Conservation (phyloP, 192 early-diverging fungal species). For the Endogone sp. region DNA sequence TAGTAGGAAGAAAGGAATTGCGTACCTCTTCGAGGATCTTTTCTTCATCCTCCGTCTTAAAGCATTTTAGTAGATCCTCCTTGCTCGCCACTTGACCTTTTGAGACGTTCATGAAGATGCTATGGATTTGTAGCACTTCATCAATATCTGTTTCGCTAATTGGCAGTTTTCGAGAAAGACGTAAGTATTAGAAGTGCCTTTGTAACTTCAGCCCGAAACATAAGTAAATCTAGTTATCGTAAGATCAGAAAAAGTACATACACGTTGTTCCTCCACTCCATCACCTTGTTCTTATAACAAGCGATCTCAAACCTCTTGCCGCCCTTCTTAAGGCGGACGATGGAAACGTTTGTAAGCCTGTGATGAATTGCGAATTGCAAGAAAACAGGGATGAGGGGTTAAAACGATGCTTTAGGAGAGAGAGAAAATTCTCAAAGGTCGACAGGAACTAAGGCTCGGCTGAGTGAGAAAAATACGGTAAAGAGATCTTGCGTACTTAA, state of each 20-base stretch:
- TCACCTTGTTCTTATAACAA: slow-evolving; percentile 98
- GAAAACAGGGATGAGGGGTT: background rate
- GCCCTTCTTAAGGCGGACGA: slow-evolving; percentile 93
- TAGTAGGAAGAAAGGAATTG: too few relatives aligned
- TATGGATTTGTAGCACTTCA: slow-evolving; percentile 94
- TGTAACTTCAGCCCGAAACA: background rate
- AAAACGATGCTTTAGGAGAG: too few relatives aligned
- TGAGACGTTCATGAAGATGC: slow-evolving; percentile 92
- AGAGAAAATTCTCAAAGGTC: background rate
- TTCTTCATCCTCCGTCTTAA: slow-evolving; percentile 81
- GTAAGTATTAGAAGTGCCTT: background rate
- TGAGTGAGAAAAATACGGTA: background rate
- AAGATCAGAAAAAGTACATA: slow-evolving; percentile 36
- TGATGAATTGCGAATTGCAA: background rate
- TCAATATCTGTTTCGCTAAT: slow-evolving; percentile 91
- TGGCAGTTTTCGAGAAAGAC: background rate
- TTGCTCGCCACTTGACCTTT: slow-evolving; percentile 93
- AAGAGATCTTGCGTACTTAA: slow-evolving; percentile 27
- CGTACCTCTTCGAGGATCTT: slow-evolving; percentile 71
- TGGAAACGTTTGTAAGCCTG: slow-evolving; percentile 92
- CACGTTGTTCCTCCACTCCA: slow-evolving; percentile 92
- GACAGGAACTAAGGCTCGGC: too few relatives aligned
- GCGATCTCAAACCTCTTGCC: slow-evolving; percentile 98
- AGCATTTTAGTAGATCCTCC: slow-evolving; percentile 83
- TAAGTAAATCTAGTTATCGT: background rate